Conservation (phyloP, 2,329 filamentous ascomycete genomes). For the Colletotrichum plurivorum region DNA sequence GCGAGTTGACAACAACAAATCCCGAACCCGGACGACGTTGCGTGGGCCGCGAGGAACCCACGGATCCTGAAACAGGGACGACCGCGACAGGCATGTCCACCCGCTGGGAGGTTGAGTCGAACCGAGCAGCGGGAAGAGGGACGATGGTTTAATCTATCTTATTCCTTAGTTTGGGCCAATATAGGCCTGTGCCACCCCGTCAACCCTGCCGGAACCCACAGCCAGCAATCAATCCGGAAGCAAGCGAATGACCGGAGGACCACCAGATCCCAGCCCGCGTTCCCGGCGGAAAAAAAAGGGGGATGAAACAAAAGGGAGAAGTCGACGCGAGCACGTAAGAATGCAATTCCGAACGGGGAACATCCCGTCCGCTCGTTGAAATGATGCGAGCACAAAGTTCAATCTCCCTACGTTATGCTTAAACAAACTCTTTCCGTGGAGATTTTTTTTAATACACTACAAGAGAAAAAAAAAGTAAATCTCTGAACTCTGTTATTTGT, state of each 20-base stretch:
- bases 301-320: conserved; percentile 31
- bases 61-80: conserved; percentile 22
- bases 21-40: neutral
- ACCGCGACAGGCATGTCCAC: conserved; percentile 20
- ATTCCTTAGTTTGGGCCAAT: conserved; percentile 6
- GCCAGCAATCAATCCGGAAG: conserved; percentile 32
- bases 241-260: conserved; percentile 21
- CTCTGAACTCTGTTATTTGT: conserved; percentile 2
- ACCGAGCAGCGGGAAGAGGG: conserved; percentile 13
- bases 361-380: too few relatives aligned
- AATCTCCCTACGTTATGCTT: conserved; percentile 25
- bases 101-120: neutral
- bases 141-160: conserved; percentile 27
- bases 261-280: conserved; percentile 5
- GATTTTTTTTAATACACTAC: conserved; percentile 3
- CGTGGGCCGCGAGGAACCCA: neutral
- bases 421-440: conserved; percentile 13
- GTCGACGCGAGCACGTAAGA: neutral
- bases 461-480: conserved; percentile 1
- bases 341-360: too few relatives aligned
- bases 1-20: neutral
- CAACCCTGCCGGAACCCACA: conserved; percentile 19
- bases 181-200: conserved; percentile 2
- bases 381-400: conserved; percentile 4
- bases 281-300: neutral